A percentile compares a stretch with the other conserved stretches of the same genome.
These are phyloP conservation scores for Pythium vanterpoolii DNA, from an alignment of 352 stramenopile species.

Conservation along the genomic window DNA sequence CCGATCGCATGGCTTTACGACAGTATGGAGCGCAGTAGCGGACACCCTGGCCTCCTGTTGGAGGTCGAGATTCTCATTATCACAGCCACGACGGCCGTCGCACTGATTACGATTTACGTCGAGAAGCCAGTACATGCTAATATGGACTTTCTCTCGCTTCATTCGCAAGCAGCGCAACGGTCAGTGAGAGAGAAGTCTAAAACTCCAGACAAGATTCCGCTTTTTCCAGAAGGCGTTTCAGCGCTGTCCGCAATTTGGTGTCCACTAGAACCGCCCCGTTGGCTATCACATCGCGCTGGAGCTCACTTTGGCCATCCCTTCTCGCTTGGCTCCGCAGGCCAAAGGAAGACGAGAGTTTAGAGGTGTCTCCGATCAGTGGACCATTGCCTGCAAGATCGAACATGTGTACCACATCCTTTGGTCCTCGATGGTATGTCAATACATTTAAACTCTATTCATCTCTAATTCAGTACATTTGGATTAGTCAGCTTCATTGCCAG, in stretches of 20 bases:
- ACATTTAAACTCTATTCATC: background rate
- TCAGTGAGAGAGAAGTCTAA: no score
- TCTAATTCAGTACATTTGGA: slow-evolving; percentile 4
- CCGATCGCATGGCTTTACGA: slow-evolving; percentile 17
- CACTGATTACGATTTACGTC: slow-evolving; percentile 13
- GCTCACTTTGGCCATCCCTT: no score
- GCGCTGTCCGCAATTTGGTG: no score
- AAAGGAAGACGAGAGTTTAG: background rate
- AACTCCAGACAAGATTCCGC: no score
- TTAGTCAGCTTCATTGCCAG: background rate
- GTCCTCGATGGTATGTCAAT: slow-evolving; percentile 15
- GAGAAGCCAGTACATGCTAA: slow-evolving; percentile 15
- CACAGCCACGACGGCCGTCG: slow-evolving; percentile 10
- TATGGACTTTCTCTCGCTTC: slow-evolving; percentile 20
- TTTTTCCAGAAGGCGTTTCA: no score
- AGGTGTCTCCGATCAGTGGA: no score
- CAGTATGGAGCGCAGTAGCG: slow-evolving; percentile 13
- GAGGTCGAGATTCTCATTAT: slow-evolving; percentile 8
- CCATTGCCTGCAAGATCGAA: slow-evolving; percentile 23
- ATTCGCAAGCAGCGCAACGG: no score
- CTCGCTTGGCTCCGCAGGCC: no score
- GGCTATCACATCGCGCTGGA: no score
- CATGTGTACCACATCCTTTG: background rate
- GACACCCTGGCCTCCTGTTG: slow-evolving; percentile 11
- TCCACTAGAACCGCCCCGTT: no score